Evolutionary conservation across 495 filamentous ascomycete species (phyloP).

Genomic region (Opeltia flavorubescens): DNA sequence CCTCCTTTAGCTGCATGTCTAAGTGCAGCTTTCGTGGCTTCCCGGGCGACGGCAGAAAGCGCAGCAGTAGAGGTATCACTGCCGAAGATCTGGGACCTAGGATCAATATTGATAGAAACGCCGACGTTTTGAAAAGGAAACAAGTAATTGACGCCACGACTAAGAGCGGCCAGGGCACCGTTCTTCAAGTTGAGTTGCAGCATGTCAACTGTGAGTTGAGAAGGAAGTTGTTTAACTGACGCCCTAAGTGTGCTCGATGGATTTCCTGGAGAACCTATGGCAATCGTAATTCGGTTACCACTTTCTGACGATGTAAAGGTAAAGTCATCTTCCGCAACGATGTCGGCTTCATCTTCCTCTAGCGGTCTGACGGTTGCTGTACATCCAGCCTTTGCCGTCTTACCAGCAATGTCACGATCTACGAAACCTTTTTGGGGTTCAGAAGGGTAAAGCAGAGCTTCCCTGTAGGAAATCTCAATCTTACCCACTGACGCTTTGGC

Average conservation of each 20-base stretch:
- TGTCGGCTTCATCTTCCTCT: conserved; percentile 22
- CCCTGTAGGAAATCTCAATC: conserved; percentile 91
- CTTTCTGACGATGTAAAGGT: conserved; percentile 18
- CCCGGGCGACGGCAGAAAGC: conserved; percentile 60
- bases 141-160: conserved; percentile 63
- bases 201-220: conserved; percentile 38
- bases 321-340: conserved; percentile 1
- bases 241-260: conserved; percentile 1
- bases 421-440: conserved; percentile 43
- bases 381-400: conserved; percentile 62
- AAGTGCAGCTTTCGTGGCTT: conserved; percentile 54
- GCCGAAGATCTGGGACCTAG: conserved; percentile 48
- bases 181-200: conserved; percentile 56
- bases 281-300: conserved; percentile 48
- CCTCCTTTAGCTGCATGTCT: conserved; percentile 31
- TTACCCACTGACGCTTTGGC: conserved; percentile 80
- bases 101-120: conserved; percentile 55
- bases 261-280: conserved; percentile 24
- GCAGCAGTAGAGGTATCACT: conserved; percentile 56
- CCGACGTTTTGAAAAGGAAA: conserved; percentile 61
- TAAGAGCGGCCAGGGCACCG: conserved; percentile 70
- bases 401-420: conserved; percentile 68
- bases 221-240: conserved; percentile 31
- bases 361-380: conserved; percentile 51
- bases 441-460: conserved; percentile 47